Conservation (phyloP, 2,329 filamentous ascomycete genomes). For the Ceratocystis harringtonii region DNA sequence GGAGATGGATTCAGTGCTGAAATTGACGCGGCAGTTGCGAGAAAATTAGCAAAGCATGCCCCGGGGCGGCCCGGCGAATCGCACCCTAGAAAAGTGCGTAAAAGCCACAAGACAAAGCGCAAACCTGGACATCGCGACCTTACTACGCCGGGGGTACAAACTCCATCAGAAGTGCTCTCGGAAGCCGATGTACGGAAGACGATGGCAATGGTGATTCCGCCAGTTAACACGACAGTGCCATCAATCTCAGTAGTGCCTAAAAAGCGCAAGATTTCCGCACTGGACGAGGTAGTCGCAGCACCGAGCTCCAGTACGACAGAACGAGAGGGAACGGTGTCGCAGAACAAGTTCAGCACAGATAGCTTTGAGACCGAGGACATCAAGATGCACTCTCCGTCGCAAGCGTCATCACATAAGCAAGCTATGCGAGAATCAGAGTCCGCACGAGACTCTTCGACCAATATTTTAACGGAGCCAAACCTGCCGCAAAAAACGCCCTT, state of each 20-base stretch:
- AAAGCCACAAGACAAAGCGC: not conserved
- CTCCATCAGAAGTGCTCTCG: not conserved
- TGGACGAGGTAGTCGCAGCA: not conserved
- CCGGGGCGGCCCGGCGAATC: not conserved
- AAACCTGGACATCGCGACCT: not conserved
- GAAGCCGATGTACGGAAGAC: not conserved
- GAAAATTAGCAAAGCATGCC: not conserved
- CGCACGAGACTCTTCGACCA: not conserved
- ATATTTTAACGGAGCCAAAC: not conserved
- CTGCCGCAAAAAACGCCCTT: not conserved
- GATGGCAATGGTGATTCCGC: not conserved
- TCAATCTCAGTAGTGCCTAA: constrained; percentile 2
- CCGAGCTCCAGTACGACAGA: not conserved
- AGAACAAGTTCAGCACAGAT: not conserved
- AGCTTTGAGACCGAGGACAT: not conserved
- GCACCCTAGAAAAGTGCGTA: not conserved
- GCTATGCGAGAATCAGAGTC: not conserved
- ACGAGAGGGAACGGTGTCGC: not conserved
- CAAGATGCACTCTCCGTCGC: not conserved
- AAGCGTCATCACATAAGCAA: not conserved
- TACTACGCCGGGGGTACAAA: not conserved
- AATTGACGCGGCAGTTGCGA: not conserved
- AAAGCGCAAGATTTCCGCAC: not conserved
- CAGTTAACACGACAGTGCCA: not conserved
- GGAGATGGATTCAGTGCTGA: constrained; percentile 1